Evolutionary conservation across 163 green algal genomes (phyloP), one percentile per base, ranked within the genome.

Genomic region (Scenedesmus sp.): DNA sequence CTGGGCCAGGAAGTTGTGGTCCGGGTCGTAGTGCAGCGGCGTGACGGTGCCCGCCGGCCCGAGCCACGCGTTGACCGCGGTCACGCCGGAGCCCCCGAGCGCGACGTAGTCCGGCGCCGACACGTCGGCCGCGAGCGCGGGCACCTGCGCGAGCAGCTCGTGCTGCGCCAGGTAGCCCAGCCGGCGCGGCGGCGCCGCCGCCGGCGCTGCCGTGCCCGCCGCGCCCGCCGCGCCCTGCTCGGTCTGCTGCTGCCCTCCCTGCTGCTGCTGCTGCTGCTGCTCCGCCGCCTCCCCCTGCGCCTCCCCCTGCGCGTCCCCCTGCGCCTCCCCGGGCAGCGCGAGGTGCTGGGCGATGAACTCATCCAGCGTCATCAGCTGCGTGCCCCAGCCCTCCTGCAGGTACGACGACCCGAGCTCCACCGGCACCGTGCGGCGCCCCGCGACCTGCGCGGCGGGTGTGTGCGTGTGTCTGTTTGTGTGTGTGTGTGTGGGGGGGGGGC

Each of bases 1-100:
- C 87, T 92, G 86, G 18, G 86, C 89, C 42, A 98, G 87, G 47
- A 98, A 84, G 87, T 98, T 98, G 71, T 96, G 88, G 54, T 94
- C 78, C 0, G 95, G 92, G 82, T 98, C 95, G 15, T 89, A 84
- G 84, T 98, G 95, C 75, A 97, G 77, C 0, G 95, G 95, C 4
- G 95, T 98, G 34, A 97, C 89, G 31, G 95, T 98, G 33, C 88
- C 94, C 4, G 86, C 71, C 14, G 95, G 94, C 1, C 95, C 95
- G 47, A 98, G 89, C 95, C 95, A 98, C 5, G 95, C 95, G 76
- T 98, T 98, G n/a, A 77, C 56, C 33, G 29, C 72, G 56, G 47
- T 58, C 13, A 79, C 57, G 0, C 67, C 64, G 13, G 50, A 45
- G 39, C 78, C 53, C 0, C 82, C 85, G 18, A 92, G 85, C n/a